A percentile compares a stretch with the other conserved stretches of the same genome.
Conservation (phyloP, 805 yeast genomes). For the Lachancea dasiensis region DNA sequence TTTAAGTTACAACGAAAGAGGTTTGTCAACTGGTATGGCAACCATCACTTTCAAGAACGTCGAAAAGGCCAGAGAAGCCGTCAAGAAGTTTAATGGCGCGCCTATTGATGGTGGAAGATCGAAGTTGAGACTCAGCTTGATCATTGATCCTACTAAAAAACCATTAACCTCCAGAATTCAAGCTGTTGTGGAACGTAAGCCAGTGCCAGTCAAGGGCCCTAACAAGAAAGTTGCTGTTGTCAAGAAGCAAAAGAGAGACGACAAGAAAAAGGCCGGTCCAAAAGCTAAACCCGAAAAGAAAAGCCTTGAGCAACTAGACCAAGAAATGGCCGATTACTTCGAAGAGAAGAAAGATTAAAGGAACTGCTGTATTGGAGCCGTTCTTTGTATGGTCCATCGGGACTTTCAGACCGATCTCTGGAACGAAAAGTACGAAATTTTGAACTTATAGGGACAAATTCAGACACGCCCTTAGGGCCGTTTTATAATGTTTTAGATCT, state of each 20-base stretch:
- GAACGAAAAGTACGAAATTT: no score
- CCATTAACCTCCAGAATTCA: conserved; percentile 74
- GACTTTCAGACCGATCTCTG: no score
- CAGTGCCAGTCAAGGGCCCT: conserved; percentile 19
- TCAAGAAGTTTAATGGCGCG: conserved; percentile 81
- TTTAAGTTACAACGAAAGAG: conserved; percentile 78
- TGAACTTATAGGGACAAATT: no score
- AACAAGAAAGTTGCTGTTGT: conserved; percentile 33
- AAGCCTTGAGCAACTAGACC: conserved; percentile 90
- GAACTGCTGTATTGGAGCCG: neutral
- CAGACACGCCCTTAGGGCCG: no score
- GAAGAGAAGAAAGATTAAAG: conserved; percentile 33
- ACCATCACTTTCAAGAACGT: conserved; percentile 69
- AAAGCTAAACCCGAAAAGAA: conserved; percentile 46
- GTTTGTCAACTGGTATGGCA: conserved; percentile 88
- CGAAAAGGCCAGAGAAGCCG: conserved; percentile 71
- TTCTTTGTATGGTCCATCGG: no score
- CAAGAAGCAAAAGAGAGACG: conserved; percentile 32
- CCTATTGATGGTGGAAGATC: conserved; percentile 85
- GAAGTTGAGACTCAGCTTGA: conserved; percentile 71
- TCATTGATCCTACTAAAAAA: conserved; percentile 76
- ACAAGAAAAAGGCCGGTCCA: conserved; percentile 25
- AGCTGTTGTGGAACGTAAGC: conserved; percentile 25
- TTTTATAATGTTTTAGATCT: no score
- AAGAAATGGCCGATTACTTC: conserved; percentile 96